These are phyloP conservation scores for Amanita jacksonii DNA, from an alignment of 768 basidiomycete species.

Conservation along the genomic window DNA sequence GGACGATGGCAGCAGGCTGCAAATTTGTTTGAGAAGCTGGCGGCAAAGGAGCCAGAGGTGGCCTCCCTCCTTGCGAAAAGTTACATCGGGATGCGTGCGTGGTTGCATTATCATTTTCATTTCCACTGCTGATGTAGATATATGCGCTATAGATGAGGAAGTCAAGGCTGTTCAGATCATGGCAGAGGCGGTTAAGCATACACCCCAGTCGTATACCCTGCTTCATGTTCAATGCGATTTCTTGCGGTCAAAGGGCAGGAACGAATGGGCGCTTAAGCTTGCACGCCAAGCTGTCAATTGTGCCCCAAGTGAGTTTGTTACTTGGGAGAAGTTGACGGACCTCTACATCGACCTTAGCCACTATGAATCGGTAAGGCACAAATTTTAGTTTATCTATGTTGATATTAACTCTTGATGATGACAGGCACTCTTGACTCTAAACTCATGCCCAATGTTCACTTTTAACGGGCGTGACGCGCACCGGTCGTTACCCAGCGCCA, in stretches of 20 bases:
- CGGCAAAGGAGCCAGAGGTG: slow-evolving; percentile 82
- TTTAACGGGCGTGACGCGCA: slow-evolving; percentile 95
- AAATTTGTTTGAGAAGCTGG: slow-evolving; percentile 88
- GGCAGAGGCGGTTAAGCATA: slow-evolving; percentile 69
- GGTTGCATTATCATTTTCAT: not conserved
- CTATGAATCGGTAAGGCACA: slow-evolving; percentile 52
- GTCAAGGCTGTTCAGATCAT: slow-evolving; percentile 97
- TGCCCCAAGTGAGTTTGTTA: slow-evolving; percentile 97
- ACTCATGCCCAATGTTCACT: slow-evolving; percentile 99
- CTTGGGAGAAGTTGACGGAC: slow-evolving; percentile 97
- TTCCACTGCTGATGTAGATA: not conserved
- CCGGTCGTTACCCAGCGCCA: slow-evolving; percentile 67
- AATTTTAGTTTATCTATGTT: not conserved
- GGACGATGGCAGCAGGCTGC: slow-evolving; percentile 82
- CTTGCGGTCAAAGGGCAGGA: slow-evolving; percentile 73
- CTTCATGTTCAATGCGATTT: slow-evolving; percentile 95
- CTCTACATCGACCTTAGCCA: slow-evolving; percentile 86
- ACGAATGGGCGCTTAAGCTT: slow-evolving; percentile 84
- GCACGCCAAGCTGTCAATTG: slow-evolving; percentile 96
- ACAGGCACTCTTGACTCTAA: slow-evolving; percentile 80
- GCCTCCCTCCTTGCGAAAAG: slow-evolving; percentile 77
- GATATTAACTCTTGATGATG: slow-evolving; percentile 9
- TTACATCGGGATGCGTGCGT: slow-evolving; percentile 92
- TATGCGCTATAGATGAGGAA: slow-evolving; percentile 69
- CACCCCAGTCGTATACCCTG: slow-evolving; percentile 88